Evolutionary conservation across 179 eudicot species (phyloP), one percentile per base, ranked within the genome.

Genomic region (Corrigiola litoralis): DNA sequence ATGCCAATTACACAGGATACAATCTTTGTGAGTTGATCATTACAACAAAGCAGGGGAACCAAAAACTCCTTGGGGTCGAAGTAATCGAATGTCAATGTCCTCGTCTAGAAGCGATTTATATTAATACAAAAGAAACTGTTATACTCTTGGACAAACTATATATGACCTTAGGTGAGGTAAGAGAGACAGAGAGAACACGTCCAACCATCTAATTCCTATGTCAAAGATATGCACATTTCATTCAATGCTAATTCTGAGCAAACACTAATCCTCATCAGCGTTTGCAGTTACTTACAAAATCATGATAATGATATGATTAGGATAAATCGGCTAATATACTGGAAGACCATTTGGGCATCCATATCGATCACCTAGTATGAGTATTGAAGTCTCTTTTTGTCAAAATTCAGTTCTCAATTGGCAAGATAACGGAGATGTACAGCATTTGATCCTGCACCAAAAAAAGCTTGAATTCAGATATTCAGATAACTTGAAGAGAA

Each of bases 371-470:
- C 49, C 71, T 73, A 21, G 72, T 69, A 74, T 74, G 52, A 42
- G 65, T 68, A 63, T 50, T 58, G 66, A 69, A 50, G 63, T 53
- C 38, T 63, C 42, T 27, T 58, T 16, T 24, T 38, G 36, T 58
- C 47, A 63, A 58, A 63, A 61, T 17, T 57, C 66, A 69, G 25
- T 52, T 69, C 74, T 74, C 41, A 17, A 64, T 41, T 28, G 74
- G 66, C 51, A 41, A 57, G 46, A 47, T 53, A 48, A 69, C 56
- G 58, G 61, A 58, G 66, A 69, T 74, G 70, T 74, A 74, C 78
- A 74, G 59, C 72, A 47, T 63, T 69, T 63, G 70, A 69, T 61
- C 74, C 78, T 74, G 78, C 78, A 58, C 34, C 66, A 63, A 27
- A 9, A 55, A 56, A 63, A 25, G n/a, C n/a, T n/a, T n/a, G n/a